Evolutionary conservation across 306 rosid species (phyloP), one percentile per base, ranked within the genome.

Genomic region (Phaseolus lunatus): DNA sequence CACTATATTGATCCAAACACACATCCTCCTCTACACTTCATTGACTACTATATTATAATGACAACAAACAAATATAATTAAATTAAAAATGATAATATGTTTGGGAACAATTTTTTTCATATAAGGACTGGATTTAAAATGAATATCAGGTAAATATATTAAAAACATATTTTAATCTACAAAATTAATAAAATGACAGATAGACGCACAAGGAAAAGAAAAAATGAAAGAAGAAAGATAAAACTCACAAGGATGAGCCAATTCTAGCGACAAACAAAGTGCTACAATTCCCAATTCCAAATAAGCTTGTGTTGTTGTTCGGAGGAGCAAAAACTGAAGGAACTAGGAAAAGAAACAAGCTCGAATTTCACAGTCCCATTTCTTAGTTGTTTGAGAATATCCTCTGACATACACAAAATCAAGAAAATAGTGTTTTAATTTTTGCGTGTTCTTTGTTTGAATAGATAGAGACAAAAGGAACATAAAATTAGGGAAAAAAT

Each of bases 211-310:
- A 39, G 59, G 15, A 13, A 65, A 9, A 37, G 24, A 75, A 3
- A 7, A 72, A 26, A 13, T 24, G 44, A 53, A 24, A 68, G 14
- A 29, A 44, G 16, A 18, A 80, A 37, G 19, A 3, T 1, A 56
- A 35, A 9, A 79, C 78, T 82, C 67, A 94, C 98, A 73, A 76
- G 23, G 90, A 59, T 2, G 95, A 85, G 11, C 89, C 87, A 65
- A 92, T 87, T 86, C 93, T 92, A 37, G 98, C 97, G 71, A 94
- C 92, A 76, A 94, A 87, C 8, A 78, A 81, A 61, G 77, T 66
- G 72, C 87, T 74, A 22, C 56, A 23, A 84, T 75, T 84, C 64
- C 78, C 81, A 43, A 78, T 77, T 56, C 76, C 83, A 26, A 84
- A 73, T 18, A 87, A 84, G 50, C 54, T 69, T 27, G 77, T 9